Conservation (phyloP, 495 filamentous ascomycete genomes). For the Aspergillus incahuasiensis region DNA sequence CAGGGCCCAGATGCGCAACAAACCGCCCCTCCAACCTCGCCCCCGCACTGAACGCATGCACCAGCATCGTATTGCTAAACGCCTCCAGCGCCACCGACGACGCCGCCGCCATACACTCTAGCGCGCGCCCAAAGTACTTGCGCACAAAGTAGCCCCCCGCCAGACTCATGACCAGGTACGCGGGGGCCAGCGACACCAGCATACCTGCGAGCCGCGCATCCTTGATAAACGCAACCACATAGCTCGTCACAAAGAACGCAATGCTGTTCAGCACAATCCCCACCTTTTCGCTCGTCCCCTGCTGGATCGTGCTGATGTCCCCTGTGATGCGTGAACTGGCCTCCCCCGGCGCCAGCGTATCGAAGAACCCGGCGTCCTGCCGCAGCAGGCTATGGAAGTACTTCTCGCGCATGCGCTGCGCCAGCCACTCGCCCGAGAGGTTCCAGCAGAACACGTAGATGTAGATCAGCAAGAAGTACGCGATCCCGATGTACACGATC, state of each 20-base stretch:
- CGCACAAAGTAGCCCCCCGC: constrained; percentile 55
- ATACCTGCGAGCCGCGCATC: constrained; percentile 37
- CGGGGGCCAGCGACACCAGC: constrained; percentile 56
- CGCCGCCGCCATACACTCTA: constrained; percentile 42
- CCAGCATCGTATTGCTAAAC: constrained; percentile 40
- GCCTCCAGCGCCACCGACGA: constrained; percentile 45
- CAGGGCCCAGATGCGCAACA: constrained; percentile 34
- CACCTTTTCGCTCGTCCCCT: constrained; percentile 62
- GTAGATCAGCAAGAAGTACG: constrained; percentile 57
- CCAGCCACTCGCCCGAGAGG: constrained; percentile 57
- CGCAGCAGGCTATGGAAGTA: constrained; percentile 54
- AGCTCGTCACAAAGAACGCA: constrained; percentile 57
- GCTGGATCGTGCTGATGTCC: constrained; percentile 55
- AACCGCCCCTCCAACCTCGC: constrained; percentile 47
- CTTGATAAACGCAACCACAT: constrained; percentile 60
- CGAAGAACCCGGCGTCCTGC: constrained; percentile 58
- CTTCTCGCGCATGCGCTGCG: constrained; percentile 52
- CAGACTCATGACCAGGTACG: constrained; percentile 59
- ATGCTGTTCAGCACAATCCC: constrained; percentile 54
- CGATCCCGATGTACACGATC: constrained; percentile 59
- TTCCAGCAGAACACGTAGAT: constrained; percentile 51
- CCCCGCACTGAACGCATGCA: constrained; percentile 46
- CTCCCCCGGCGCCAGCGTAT: constrained; percentile 48
- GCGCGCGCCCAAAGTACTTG: constrained; percentile 48
- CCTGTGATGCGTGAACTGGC: constrained; percentile 53